Conservation (phyloP, 805 yeast genomes). For the Pichia rugopelliculosa region DNA sequence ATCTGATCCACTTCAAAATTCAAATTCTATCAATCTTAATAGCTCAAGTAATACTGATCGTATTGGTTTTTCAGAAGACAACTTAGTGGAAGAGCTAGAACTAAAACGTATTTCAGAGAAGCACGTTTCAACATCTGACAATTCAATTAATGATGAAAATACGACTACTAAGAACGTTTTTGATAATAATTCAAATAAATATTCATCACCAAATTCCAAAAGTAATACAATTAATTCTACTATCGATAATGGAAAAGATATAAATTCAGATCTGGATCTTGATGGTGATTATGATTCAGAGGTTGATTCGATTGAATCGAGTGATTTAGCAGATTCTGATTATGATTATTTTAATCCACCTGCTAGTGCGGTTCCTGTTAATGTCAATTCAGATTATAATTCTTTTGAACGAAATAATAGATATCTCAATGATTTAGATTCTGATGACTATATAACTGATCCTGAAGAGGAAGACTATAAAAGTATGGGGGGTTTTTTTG, state of each 20-base stretch:
- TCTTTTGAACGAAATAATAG: neutral
- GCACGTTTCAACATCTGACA: no score
- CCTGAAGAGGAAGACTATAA: conserved; percentile 16
- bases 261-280: neutral
- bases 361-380: neutral
- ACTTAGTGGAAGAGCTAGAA: neutral
- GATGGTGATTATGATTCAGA: conserved; percentile 10
- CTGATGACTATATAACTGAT: conserved; percentile 24
- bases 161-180: neutral
- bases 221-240: conserved; percentile 5
- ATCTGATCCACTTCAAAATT: neutral
- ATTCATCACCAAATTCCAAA: conserved; percentile 1
- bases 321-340: conserved; percentile 22
- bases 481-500: conserved; percentile 5
- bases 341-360: conserved; percentile 13
- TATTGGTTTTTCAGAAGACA: neutral
- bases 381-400: neutral
- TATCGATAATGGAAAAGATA: neutral
- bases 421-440: conserved; percentile 16
- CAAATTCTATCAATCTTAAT: neutral
- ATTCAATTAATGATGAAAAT: neutral
- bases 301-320: conserved; percentile 20
- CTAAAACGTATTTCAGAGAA: neutral
- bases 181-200: neutral
- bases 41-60: neutral